Evolutionary conservation across 163 green algal species (phyloP).

Genomic region (Botryococcus braunii): DNA sequence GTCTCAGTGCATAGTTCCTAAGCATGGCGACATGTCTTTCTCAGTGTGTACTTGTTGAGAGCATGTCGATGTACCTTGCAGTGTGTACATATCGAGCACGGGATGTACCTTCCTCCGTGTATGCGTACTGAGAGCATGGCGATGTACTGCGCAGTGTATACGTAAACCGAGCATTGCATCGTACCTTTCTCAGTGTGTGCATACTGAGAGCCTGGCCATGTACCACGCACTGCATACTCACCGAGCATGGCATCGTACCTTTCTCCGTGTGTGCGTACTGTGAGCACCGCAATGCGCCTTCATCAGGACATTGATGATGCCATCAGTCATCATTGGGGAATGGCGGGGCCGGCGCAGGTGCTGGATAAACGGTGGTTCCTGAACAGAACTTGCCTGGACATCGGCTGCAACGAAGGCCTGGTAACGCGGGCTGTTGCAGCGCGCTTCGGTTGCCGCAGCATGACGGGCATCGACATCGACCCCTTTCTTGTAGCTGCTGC

Average conservation of each 20-base stretch:
- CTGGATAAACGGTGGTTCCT: constrained; percentile 50
- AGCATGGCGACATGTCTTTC: no score
- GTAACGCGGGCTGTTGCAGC: constrained; percentile 50
- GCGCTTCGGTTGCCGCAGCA: constrained; percentile 28
- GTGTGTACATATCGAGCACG: no score
- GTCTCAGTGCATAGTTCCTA: no score
- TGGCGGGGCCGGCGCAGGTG: constrained; percentile 12
- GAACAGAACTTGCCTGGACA: constrained; percentile 51
- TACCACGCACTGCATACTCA: not conserved
- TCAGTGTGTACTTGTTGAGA: no score
- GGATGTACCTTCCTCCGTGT: no score
- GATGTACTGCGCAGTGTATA: no score
- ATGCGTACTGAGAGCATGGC: no score
- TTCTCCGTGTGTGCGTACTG: no score
- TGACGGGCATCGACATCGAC: constrained; percentile 69
- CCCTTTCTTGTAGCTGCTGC: constrained; percentile 34
- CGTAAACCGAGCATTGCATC: not conserved
- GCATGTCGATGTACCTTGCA: no score
- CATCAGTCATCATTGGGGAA: not conserved
- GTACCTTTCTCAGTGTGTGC: not conserved
- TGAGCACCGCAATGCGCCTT: not conserved
- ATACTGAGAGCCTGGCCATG: not conserved
- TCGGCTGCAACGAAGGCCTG: constrained; percentile 79
- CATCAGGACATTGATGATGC: not conserved
- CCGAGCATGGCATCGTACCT: not conserved